Conservation (phyloP, 768 basidiomycete species). For the Tremella fuciformis region DNA sequence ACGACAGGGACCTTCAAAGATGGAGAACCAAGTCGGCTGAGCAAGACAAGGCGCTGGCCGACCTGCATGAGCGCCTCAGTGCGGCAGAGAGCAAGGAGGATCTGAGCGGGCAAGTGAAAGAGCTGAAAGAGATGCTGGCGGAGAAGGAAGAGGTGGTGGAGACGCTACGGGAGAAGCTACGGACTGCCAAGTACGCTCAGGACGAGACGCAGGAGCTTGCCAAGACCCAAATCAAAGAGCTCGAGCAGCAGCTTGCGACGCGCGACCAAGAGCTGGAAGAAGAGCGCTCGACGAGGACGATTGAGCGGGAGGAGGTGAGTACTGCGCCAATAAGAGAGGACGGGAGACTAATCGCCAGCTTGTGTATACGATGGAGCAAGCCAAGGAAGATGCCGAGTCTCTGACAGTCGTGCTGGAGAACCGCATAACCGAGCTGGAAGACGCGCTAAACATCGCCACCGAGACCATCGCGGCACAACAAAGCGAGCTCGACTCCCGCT, state of each 20-base stretch:
- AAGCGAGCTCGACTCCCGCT: too few species aligned
- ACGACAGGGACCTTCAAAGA: conserved; percentile 1
- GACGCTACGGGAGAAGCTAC: conserved; percentile 22
- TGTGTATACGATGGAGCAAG: conserved; percentile 16
- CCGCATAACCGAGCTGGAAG: neutral
- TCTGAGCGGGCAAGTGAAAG: conserved; percentile 1
- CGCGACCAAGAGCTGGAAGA: conserved; percentile 18
- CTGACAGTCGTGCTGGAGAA: conserved; percentile 11
- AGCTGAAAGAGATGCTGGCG: neutral
- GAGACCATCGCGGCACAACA: too few species aligned
- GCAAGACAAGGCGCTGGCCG: neutral
- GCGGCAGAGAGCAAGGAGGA: neutral
- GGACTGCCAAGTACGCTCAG: conserved; percentile 19
- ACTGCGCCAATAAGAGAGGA: neutral
- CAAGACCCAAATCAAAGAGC: conserved; percentile 18
- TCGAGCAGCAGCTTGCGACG: conserved; percentile 15
- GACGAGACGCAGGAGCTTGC: conserved; percentile 23
- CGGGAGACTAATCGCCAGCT: conserved; percentile 7
- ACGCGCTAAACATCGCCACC: neutral
- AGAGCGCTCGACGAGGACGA: conserved; percentile 15
- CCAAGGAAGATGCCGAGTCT: conserved; percentile 5
- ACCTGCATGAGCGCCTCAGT: neutral
- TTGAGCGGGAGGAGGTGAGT: conserved; percentile 23
- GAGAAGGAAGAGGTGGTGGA: conserved; percentile 21
- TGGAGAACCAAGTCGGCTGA: conserved; percentile 1